Evolutionary conservation across 2,329 filamentous ascomycete genomes (phyloP).

Genomic region (Colletotrichum echinochloae): DNA sequence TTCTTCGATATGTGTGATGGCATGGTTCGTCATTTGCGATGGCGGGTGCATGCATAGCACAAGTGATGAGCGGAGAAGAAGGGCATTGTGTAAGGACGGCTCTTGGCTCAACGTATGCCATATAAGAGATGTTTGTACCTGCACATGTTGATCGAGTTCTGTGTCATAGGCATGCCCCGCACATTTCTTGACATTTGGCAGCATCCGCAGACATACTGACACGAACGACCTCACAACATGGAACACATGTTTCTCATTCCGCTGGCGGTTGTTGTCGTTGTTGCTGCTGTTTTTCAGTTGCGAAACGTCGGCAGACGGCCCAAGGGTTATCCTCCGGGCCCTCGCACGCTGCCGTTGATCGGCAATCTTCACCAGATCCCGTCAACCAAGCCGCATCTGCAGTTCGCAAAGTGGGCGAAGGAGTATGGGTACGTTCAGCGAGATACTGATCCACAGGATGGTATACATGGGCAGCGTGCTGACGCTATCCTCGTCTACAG

Average conservation of each 20-base stretch:
- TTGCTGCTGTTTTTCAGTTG: not conserved
- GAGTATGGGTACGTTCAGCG: conserved; percentile 52
- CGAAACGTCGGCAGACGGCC: conserved; percentile 20
- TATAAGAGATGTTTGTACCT: not conserved
- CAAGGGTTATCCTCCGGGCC: conserved; percentile 58
- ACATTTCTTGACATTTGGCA: not conserved
- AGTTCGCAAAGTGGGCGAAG: conserved; percentile 64
- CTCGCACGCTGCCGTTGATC: conserved; percentile 62
- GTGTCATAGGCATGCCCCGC: not conserved
- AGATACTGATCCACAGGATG: too few relatives aligned
- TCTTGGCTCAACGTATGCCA: not conserved
- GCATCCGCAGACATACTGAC: not conserved
- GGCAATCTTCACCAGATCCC: conserved; percentile 66
- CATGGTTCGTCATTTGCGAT: too few relatives aligned
- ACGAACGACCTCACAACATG: not conserved
- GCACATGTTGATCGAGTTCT: not conserved
- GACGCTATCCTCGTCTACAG: conserved; percentile 44
- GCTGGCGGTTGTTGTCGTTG: not conserved
- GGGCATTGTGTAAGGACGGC: not conserved
- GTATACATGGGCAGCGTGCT: not conserved
- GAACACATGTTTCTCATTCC: not conserved
- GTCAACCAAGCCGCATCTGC: conserved; percentile 53
- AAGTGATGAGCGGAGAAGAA: not conserved
- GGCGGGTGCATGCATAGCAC: not conserved
- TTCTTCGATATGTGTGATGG: too few relatives aligned